These are phyloP conservation scores for Nigrospora oryzae DNA, from an alignment of 2,329 filamentous ascomycete genomes.

Conservation along the genomic window DNA sequence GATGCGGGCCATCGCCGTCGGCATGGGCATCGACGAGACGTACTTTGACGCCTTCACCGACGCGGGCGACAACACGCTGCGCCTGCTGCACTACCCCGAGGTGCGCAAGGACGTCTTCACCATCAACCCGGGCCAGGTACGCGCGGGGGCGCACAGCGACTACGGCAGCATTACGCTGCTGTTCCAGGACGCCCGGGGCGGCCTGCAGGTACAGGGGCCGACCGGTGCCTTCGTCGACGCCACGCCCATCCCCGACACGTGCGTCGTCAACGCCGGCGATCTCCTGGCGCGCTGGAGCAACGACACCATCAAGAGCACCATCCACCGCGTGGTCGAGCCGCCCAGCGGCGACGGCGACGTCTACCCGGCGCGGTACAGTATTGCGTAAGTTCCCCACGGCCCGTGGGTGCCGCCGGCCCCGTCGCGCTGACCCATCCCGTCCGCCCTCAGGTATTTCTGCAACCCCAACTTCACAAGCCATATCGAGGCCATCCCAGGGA, in stretches of 20 bases:
- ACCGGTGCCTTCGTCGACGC: conserved; percentile 75
- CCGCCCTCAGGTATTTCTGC: conserved; percentile 61
- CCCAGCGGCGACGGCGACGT: conserved; percentile 46
- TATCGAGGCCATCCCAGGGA: conserved; percentile 77
- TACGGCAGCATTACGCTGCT: conserved; percentile 54
- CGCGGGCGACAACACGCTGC: conserved; percentile 60
- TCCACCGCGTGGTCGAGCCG: conserved; percentile 85
- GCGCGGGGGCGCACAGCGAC: conserved; percentile 70
- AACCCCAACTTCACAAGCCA: conserved; percentile 70
- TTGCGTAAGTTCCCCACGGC: conserved; percentile 52
- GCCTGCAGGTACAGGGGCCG: conserved; percentile 56
- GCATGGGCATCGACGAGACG: conserved; percentile 58
- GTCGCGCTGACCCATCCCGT: background rate
- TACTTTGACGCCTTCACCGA: conserved; percentile 75
- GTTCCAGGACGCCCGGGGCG: conserved; percentile 51
- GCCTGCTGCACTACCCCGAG: conserved; percentile 69
- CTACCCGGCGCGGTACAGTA: conserved; percentile 74
- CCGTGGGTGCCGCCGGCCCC: background rate
- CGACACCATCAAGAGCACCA: conserved; percentile 81
- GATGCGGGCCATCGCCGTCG: conserved; percentile 80
- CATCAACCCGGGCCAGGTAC: conserved; percentile 59
- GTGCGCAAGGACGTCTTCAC: conserved; percentile 58
- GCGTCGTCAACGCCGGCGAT: conserved; percentile 40
- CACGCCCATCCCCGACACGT: conserved; percentile 29
- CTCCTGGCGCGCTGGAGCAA: conserved; percentile 84